These are phyloP conservation scores for Plectranthus barbatus DNA, from an alignment of 257 asterid genomes.

Conservation along the genomic window DNA sequence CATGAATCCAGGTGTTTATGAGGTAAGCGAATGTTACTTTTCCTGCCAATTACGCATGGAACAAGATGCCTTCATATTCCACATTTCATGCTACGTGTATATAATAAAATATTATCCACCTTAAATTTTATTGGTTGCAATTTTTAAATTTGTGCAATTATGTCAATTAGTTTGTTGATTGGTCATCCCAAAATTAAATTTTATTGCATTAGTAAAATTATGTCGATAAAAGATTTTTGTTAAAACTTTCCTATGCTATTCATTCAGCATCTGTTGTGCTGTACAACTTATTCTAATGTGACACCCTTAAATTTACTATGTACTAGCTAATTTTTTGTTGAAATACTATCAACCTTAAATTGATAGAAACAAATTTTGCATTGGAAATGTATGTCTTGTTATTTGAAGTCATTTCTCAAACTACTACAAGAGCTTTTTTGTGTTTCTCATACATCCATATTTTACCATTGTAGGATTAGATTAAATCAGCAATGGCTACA, in stretches of 20 bases:
- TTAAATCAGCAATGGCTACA: neutral
- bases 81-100: neutral
- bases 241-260: neutral
- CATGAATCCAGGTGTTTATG: constrained; percentile 97
- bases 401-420: no score
- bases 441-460: neutral
- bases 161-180: neutral
- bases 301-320: constrained; percentile 7
- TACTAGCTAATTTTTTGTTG: neutral
- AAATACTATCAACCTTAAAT: neutral
- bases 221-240: neutral
- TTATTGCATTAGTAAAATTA: neutral
- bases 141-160: neutral
- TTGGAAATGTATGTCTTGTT: neutral
- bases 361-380: neutral
- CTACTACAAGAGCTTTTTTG: no score
- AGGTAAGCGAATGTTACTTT: constrained; percentile 42
- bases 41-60: neutral
- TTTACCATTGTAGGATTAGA: neutral
- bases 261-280: neutral
- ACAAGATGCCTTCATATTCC: neutral
- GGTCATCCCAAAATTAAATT: neutral
- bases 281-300: neutral
- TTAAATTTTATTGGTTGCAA: neutral
- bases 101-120: neutral